Evolutionary conservation across 2,329 filamentous ascomycete species (phyloP).

Genomic region (Aspergillus sp.): DNA sequence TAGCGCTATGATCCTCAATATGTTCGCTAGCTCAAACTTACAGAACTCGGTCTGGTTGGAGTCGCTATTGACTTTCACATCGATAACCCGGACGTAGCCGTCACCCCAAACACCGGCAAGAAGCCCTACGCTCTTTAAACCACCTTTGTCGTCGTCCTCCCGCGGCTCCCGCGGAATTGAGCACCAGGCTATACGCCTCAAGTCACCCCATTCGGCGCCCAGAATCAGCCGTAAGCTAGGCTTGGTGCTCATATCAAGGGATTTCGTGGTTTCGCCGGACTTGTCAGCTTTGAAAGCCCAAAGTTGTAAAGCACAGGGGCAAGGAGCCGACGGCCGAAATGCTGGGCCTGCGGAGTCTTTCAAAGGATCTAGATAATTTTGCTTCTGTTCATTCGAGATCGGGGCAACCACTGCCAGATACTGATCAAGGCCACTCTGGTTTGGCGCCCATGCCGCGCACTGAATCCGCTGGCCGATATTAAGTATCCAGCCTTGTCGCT

Average conservation of each 20-base stretch:
- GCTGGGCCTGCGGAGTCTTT: constrained; percentile 44
- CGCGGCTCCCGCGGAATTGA: constrained; percentile 42
- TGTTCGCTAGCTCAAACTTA: constrained; percentile 17
- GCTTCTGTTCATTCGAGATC: constrained; percentile 39
- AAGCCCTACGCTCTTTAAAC: constrained; percentile 46
- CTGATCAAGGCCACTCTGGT: constrained; percentile 47
- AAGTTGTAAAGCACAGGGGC: constrained; percentile 56
- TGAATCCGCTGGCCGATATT: constrained; percentile 57
- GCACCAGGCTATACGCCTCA: constrained; percentile 59
- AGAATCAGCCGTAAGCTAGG: constrained; percentile 52
- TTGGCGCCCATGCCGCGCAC: constrained; percentile 50
- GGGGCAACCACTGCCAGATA: constrained; percentile 55
- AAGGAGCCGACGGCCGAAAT: constrained; percentile 51
- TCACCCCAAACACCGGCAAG: constrained; percentile 61
- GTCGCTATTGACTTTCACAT: constrained; percentile 42
- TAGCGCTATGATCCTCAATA: background rate
- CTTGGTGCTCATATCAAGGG: constrained; percentile 42
- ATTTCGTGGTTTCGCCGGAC: constrained; percentile 30
- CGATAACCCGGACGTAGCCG: constrained; percentile 55
- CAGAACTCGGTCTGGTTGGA: constrained; percentile 32
- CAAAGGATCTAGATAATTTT: constrained; percentile 25
- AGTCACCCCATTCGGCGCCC: constrained; percentile 58
- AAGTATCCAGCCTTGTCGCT: constrained; percentile 53
- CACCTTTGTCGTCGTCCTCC: constrained; percentile 29
- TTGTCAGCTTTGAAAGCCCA: constrained; percentile 54